Base-by-base conservation (phyloP, 164 flowering plant genomes). In the Macadamia tetraphylla region DNA sequence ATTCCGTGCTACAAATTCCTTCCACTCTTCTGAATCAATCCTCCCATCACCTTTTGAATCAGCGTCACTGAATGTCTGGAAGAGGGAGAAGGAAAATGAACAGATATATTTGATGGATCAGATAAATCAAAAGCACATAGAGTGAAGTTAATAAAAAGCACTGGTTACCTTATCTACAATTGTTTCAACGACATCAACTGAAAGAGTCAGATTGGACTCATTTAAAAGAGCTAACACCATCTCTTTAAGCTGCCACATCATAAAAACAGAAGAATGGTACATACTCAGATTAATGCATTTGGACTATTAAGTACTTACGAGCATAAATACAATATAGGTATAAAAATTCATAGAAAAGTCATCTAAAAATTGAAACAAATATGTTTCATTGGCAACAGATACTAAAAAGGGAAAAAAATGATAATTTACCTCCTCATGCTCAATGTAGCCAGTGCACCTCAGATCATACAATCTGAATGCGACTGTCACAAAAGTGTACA, bases 151-250 rank as follows among this genome's bases (percentile, higher is more conserved):
- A 53, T 14, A 1, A 17, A 53, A 14, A 14, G 57, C 57, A 53
- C 51, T 62, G 46, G 32, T 14, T 62, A 92, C 75, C 85, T 84
- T 68, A 76, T 80, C 71, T 23, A 94, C 87, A 23, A 91, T 91
- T 44, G 71, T 60, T 81, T 91, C 91, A 11, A 91, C 69, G 32
- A 77, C 71, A 68, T 91, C 96, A 32, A 85, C 88, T 52, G 90
- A 79, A 29, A 91, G 86, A 7, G 70, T 32, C 70, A 94, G 74
- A 58, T 87, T 89, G 3, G 96, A 91, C 81, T 91, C 97, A 49
- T 82, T 83, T 48, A 94, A 65, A 68, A 91, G 86, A 7, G 97
- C 94, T 77, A 84, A 11, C 18, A 91, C 88, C 98, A 94, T 91
- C 82, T 85, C 89, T 76, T 83, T 90, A 46, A 80, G 55, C 82